These are phyloP conservation scores for Beta lomatogona DNA, from an alignment of 179 eudicot genomes.

Conservation along the genomic window DNA sequence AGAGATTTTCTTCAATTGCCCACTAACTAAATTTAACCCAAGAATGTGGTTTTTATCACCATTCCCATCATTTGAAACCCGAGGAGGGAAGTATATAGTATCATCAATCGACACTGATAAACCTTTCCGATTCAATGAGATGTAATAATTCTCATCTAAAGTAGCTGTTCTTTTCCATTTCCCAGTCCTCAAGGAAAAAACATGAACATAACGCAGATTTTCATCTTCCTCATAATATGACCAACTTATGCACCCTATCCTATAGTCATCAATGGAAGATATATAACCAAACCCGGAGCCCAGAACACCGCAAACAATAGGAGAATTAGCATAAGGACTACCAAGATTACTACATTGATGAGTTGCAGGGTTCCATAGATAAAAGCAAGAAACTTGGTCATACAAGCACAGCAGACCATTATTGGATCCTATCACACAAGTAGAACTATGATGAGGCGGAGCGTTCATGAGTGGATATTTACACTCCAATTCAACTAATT, in stretches of 20 bases:
- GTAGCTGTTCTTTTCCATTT: neutral
- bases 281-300: constrained; percentile 11
- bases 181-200: constrained; percentile 11
- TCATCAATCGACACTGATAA: neutral
- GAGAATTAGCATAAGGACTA: neutral
- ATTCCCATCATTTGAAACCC: neutral
- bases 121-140: no score
- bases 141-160: no score
- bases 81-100: neutral
- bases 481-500: neutral
- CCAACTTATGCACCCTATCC: neutral
- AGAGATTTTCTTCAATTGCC: neutral
- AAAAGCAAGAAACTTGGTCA: neutral
- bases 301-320: neutral
- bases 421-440: neutral
- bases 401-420: constrained; percentile 9
- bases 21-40: neutral
- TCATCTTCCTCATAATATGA: neutral
- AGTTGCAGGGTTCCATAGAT: constrained; percentile 11
- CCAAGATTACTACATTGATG: neutral
- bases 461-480: neutral
- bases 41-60: neutral
- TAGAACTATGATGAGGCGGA: no score
- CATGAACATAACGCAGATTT: neutral
- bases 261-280: constrained; percentile 12